A percentile compares a stretch with the other conserved stretches of the same genome.
These are phyloP conservation scores for Penicillium simplicissimum DNA, from an alignment of 495 filamentous ascomycete species.

Conservation along the genomic window DNA sequence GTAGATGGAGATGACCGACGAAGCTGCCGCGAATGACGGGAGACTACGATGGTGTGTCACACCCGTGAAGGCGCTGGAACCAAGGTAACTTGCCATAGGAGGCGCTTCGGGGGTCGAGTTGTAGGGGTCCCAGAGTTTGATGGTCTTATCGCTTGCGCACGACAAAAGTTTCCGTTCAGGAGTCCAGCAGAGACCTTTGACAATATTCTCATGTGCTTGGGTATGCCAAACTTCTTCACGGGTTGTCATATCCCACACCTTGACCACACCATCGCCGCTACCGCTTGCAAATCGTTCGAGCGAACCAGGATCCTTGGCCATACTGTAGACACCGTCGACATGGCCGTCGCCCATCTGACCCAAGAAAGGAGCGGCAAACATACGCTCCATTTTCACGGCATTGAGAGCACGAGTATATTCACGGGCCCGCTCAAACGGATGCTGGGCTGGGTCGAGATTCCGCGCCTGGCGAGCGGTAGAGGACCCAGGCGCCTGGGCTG, in stretches of 20 bases:
- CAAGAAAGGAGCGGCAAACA: constrained; percentile 94
- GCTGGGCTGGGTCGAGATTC: constrained; percentile 88
- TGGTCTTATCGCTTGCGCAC: constrained; percentile 79
- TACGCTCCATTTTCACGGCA: constrained; percentile 90
- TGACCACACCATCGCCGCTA: constrained; percentile 83
- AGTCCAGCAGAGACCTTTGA: constrained; percentile 90
- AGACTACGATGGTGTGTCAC: constrained; percentile 76
- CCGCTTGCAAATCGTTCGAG: constrained; percentile 74
- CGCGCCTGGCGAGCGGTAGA: constrained; percentile 71
- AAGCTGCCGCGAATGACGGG: constrained; percentile 76
- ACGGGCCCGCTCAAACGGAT: constrained; percentile 92
- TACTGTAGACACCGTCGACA: constrained; percentile 85
- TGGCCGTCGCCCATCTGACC: constrained; percentile 86
- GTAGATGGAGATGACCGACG: constrained; percentile 80
- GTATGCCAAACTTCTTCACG: constrained; percentile 78
- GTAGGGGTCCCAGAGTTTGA: constrained; percentile 93
- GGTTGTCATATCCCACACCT: constrained; percentile 87
- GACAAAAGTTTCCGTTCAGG: constrained; percentile 81
- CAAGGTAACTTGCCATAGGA: constrained; percentile 80
- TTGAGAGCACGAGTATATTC: constrained; percentile 90
- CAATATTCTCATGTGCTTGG: constrained; percentile 81
- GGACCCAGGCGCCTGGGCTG: constrained; percentile 78
- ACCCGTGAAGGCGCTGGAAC: constrained; percentile 77
- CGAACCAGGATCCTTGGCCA: constrained; percentile 69
- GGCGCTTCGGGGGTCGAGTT: constrained; percentile 60